Evolutionary conservation across 768 basidiomycete genomes (phyloP).

Genomic region (Trametes meyenii): DNA sequence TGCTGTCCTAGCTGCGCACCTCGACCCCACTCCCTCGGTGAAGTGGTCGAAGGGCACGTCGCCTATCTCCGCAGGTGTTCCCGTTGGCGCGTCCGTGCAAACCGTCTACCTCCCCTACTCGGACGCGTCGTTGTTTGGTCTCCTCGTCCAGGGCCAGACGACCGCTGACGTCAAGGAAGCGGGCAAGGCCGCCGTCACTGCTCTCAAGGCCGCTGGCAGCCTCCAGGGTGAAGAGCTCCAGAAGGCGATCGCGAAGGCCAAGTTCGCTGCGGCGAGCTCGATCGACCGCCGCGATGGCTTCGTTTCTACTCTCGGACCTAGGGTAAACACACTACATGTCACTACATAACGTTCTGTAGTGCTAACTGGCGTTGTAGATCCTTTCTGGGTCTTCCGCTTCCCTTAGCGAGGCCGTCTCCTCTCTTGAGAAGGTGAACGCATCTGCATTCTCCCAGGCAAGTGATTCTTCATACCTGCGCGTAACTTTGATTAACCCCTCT

Average conservation of each 20-base stretch:
- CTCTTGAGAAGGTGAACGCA: slow-evolving; percentile 71
- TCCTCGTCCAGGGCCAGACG: slow-evolving; percentile 74
- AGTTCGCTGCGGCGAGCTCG: slow-evolving; percentile 74
- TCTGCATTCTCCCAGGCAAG: slow-evolving; percentile 72
- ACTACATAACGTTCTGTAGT: not conserved
- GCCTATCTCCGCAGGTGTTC: slow-evolving; percentile 62
- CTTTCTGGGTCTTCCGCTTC: slow-evolving; percentile 60
- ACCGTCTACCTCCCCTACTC: slow-evolving; percentile 87
- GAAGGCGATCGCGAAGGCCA: slow-evolving; percentile 85
- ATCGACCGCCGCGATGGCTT: slow-evolving; percentile 74
- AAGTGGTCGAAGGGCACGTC: slow-evolving; percentile 86
- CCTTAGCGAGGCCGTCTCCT: slow-evolving; percentile 61
- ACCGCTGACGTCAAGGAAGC: slow-evolving; percentile 66
- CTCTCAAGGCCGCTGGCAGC: slow-evolving; percentile 53
- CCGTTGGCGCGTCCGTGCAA: slow-evolving; percentile 64
- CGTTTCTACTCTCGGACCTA: slow-evolving; percentile 59
- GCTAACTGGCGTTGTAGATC: slow-evolving; percentile 46
- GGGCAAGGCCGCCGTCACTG: slow-evolving; percentile 67
- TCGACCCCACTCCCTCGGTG: slow-evolving; percentile 77
- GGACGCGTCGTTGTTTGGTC: slow-evolving; percentile 86
- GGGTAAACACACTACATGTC: slow-evolving; percentile 47
- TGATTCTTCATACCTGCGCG: not conserved
- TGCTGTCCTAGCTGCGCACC: slow-evolving; percentile 76
- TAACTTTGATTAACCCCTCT: not conserved
- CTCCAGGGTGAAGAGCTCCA: slow-evolving; percentile 67